phyloP scores from a whole-genome alignment of 1,139 yeast genomes.

The Oligophagozyma castellii region DNA sequence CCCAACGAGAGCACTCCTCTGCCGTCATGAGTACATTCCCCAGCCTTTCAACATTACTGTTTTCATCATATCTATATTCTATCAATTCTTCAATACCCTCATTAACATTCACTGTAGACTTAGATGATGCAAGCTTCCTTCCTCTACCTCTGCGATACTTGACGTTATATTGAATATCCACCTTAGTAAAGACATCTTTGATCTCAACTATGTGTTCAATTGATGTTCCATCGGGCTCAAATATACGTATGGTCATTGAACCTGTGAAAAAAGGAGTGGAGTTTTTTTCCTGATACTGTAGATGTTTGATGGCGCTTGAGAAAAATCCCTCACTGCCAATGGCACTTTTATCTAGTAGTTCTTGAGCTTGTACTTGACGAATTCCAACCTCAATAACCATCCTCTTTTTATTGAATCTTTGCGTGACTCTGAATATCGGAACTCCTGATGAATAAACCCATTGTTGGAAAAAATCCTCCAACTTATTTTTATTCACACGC shows the following conservation, averaged over 20 bases:
- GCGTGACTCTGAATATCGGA: constrained; percentile 79
- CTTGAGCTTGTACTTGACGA: constrained; percentile 72
- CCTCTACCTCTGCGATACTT: constrained; percentile 67
- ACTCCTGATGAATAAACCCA: constrained; percentile 90
- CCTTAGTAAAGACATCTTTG: constrained; percentile 69
- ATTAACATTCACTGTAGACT: constrained; percentile 7
- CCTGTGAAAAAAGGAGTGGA: constrained; percentile 58
- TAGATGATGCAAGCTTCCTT: constrained; percentile 34
- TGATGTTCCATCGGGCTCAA: constrained; percentile 99
- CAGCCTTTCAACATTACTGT: constrained; percentile 6
- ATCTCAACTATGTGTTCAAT: constrained; percentile 93
- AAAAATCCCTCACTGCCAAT: constrained; percentile 19
- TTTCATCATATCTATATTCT: constrained; percentile 15
- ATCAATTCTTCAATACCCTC: constrained; percentile 12
- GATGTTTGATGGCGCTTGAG: constrained; percentile 17
- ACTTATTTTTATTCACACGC: constrained; percentile 75
- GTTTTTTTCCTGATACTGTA: constrained; percentile 12
- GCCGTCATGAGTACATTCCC: constrained; percentile 4
- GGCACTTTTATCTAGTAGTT: constrained; percentile 32
- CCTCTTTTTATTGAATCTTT: constrained; percentile 83
- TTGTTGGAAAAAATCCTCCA: constrained; percentile 76
- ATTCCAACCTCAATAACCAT: constrained; percentile 92
- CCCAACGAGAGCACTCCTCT: constrained; percentile 3
- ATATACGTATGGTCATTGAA: constrained; percentile 92
- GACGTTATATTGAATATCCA: constrained; percentile 91